Conservation (phyloP, 2,329 filamentous ascomycete species). For the Botrytis galanthina region DNA sequence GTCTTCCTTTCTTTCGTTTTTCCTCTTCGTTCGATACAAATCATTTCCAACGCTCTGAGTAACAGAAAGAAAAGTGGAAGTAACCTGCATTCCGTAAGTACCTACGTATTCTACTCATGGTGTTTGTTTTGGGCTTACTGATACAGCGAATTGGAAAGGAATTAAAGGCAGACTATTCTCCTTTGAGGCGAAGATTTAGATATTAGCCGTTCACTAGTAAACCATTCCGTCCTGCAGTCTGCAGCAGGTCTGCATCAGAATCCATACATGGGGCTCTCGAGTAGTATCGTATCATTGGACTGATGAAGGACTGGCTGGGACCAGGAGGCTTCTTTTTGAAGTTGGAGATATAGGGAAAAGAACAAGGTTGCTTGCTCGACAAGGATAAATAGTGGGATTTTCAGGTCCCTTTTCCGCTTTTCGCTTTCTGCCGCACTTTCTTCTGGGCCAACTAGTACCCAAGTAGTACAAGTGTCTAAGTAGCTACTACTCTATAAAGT, state of each 20-base stretch:
- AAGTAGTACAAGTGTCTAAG: neutral
- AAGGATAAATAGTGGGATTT: neutral
- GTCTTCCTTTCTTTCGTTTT: neutral
- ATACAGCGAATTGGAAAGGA: neutral
- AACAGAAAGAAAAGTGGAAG: neutral
- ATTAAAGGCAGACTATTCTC: neutral
- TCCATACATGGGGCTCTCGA: conserved; percentile 27
- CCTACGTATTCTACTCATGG: neutral
- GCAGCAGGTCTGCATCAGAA: conserved; percentile 9
- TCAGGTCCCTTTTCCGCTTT: neutral
- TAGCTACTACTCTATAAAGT: neutral
- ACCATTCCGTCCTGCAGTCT: neutral
- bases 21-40: neutral
- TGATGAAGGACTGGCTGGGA: conserved; percentile 22
- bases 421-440: neutral
- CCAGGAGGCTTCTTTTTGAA: conserved; percentile 8
- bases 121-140: conserved; percentile 5
- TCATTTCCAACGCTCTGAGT: neutral
- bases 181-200: neutral
- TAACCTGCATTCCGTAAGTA: neutral
- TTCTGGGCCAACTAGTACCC: neutral
- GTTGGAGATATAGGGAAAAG: conserved; percentile 21
- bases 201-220: conserved; percentile 11
- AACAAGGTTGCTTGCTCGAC: neutral
- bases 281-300: conserved; percentile 29